Evolutionary conservation across 805 yeast species (phyloP), one percentile per base, ranked within the genome.

Genomic region (Teunomyces tritomae): DNA sequence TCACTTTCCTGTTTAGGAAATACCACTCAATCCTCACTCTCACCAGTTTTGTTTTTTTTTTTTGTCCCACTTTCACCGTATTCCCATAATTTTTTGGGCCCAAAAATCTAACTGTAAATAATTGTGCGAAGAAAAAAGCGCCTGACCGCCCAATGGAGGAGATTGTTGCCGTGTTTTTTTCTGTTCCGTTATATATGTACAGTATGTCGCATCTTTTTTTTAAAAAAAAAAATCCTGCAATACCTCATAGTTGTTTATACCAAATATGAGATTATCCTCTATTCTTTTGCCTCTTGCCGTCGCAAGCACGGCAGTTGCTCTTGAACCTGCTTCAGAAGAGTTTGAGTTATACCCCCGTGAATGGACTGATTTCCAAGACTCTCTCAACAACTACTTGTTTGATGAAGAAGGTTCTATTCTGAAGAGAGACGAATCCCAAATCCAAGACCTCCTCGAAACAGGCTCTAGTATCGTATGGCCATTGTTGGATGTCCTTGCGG

Each of bases 401-500:
- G 17, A 26, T 11, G 17, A 32, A 10, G 43, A 36, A 16, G 39
- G 17, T 8, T 17, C 44, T 6, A 20, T 42, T 9, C 24, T 10
- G 30, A 45, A 48, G 34, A 28, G 48, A 6, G 48, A 26, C 28
- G 39, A 26, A 9, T 9, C 44, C 30, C 17, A 28, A 24, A 16
- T 48, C 29, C 50, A 46, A 28, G 34, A 29, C 26, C 39, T 47
- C n/a, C 28, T 52, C 16, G 34, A 28, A 13, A 20, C 44, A 1
- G 49, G 53, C 27, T 63, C 70, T 5, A 67, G 67, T 3, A 52
- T 65, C 10, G 46, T 65, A 16, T 35, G 53, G 8, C 48, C 54
- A 13, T 55, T 64, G 17, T 49, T 70, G 16, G 59, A 65, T 34
- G 64, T 61, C 37, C 57, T 71, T 11, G 73, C 74, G 0, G 51